phyloP scores from a whole-genome alignment of 768 basidiomycete genomes.

The Paxillus involutus region DNA sequence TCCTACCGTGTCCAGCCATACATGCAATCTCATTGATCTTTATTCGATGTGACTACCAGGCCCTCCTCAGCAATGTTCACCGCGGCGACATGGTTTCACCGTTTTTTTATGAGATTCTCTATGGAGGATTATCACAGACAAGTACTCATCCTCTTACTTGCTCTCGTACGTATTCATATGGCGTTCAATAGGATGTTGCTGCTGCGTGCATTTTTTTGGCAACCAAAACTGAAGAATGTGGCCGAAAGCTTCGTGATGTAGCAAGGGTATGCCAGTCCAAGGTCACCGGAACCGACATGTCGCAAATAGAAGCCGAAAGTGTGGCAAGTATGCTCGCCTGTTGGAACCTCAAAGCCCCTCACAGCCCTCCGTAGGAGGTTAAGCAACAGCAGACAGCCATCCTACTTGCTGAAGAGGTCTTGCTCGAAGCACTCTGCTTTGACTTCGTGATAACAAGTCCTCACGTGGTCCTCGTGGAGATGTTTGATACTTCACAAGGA shows the following conservation, averaged over 20 bases:
- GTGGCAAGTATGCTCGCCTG: conserved; percentile 45
- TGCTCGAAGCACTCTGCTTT: conserved; percentile 83
- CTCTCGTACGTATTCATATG: conserved; percentile 10
- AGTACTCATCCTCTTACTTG: conserved; percentile 18
- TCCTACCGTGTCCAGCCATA: conserved; percentile 5
- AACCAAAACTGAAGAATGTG: conserved; percentile 91
- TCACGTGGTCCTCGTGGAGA: conserved; percentile 71
- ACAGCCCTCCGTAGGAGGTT: conserved; percentile 56
- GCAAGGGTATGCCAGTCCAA: conserved; percentile 75
- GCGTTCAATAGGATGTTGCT: conserved; percentile 64
- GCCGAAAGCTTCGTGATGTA: conserved; percentile 83
- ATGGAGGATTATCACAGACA: conserved; percentile 86
- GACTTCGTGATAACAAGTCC: conserved; percentile 80
- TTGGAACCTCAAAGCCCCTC: conserved; percentile 1
- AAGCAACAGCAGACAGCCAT: conserved; percentile 70
- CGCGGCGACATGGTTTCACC: conserved; percentile 88
- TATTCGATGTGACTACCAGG: conserved; percentile 38
- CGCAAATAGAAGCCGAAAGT: conserved; percentile 59
- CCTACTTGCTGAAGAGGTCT: conserved; percentile 70
- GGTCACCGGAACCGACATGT: conserved; percentile 52
- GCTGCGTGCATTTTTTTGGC: conserved; percentile 86
- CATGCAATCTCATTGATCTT: conserved; percentile 11
- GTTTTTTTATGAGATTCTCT: conserved; percentile 87
- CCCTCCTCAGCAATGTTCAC: conserved; percentile 82
- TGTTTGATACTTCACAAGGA: conserved; percentile 58